A percentile compares a stretch with the other conserved stretches of the same genome.
Evolutionary conservation across 441 rosid species (phyloP).

Genomic region (Bruguiera hainesii): DNA sequence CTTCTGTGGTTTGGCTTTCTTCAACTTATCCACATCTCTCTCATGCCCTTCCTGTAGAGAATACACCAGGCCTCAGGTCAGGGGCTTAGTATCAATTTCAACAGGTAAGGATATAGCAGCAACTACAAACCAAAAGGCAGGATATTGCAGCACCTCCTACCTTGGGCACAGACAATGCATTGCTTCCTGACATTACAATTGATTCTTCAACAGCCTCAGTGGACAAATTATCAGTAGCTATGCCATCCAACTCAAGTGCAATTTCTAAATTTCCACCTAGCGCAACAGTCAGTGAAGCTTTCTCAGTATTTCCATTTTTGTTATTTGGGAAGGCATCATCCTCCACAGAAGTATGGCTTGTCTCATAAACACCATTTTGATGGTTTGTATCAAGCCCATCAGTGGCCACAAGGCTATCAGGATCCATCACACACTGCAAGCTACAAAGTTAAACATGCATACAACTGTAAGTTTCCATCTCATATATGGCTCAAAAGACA

Average conservation of each 20-base stretch:
- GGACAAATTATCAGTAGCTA: conserved; percentile 18
- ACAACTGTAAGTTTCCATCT: not conserved
- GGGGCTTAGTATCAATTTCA: conserved; percentile 2
- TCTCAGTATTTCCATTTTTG: conserved; percentile 34
- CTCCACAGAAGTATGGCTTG: conserved; percentile 29
- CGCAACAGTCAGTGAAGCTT: conserved; percentile 22
- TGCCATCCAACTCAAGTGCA: conserved; percentile 32
- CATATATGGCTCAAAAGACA: not conserved
- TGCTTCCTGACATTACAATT: conserved; percentile 24
- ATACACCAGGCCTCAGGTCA: conserved; percentile 19
- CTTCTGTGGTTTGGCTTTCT: conserved; percentile 38
- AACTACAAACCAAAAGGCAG: conserved; percentile 6
- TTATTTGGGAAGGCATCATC: conserved; percentile 25
- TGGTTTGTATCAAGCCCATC: conserved; percentile 48
- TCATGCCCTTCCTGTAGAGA: conserved; percentile 39
- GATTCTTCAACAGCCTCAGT: conserved; percentile 28
- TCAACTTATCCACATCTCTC: conserved; percentile 33
- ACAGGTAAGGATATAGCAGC: not conserved
- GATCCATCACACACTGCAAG: conserved; percentile 63
- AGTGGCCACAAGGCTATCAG: conserved; percentile 29
- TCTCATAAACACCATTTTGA: conserved; percentile 46
- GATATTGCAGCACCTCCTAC: conserved; percentile 20
- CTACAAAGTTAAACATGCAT: conserved; percentile 14
- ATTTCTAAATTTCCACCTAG: conserved; percentile 34
- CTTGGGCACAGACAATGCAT: conserved; percentile 35